phyloP scores from a whole-genome alignment of 169 alveolate genomes.

The Cystoisospora suis region DNA sequence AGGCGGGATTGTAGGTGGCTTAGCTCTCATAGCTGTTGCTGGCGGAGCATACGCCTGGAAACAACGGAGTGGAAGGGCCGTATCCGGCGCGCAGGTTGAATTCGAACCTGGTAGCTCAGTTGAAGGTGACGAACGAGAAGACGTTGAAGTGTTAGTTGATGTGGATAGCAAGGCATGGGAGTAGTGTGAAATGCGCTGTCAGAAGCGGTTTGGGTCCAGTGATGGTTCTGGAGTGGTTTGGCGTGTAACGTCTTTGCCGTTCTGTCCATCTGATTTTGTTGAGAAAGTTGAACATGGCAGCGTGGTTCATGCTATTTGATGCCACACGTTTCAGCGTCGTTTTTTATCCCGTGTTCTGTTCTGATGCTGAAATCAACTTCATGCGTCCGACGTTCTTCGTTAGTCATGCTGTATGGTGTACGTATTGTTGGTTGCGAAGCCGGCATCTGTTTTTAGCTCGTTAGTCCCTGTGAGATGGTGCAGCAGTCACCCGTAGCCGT shows the following conservation, averaged over 20 bases:
- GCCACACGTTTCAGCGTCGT: neutral
- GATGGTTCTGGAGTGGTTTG: neutral
- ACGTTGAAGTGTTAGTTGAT: conserved; percentile 2
- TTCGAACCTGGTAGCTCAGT: neutral
- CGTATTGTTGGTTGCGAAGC: too few species aligned
- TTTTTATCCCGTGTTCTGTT: neutral
- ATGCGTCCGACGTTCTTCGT: too few species aligned
- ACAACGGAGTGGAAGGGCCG: neutral
- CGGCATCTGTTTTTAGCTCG: too few species aligned
- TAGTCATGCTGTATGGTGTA: too few species aligned
- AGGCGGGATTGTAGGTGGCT: conserved; percentile 14
- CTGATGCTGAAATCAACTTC: neutral
- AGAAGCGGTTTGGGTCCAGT: neutral
- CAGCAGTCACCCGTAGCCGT: too few species aligned
- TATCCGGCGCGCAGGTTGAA: neutral
- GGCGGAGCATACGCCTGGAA: neutral
- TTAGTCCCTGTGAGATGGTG: too few species aligned
- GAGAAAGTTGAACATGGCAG: neutral
- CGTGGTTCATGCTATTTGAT: neutral
- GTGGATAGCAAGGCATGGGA: neutral
- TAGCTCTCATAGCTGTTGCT: neutral
- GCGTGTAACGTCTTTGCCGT: neutral
- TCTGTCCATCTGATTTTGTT: neutral
- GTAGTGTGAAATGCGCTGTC: neutral
- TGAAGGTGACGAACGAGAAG: neutral